A percentile compares a stretch with the other conserved stretches of the same genome.
Evolutionary conservation across 164 flowering plant genomes (phyloP).

Genomic region (Vitis riparia): DNA sequence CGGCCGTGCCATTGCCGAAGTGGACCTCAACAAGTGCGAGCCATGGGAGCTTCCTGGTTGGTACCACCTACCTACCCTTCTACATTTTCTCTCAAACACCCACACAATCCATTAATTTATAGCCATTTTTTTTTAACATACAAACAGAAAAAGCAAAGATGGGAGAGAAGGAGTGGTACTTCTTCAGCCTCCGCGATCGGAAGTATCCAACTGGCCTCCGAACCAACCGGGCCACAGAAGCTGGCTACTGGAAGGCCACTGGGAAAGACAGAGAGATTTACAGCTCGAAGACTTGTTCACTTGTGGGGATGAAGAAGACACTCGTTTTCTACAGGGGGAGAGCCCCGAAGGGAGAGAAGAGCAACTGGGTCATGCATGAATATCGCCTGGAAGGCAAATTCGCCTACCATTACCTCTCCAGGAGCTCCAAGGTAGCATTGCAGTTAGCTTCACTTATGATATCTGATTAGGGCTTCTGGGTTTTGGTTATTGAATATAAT

Average conservation of each 20-base stretch:
- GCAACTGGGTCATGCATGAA: conserved; percentile 99
- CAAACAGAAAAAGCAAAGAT: conserved; percentile 81
- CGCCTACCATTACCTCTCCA: conserved; percentile 79
- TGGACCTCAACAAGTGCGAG: conserved; percentile 96
- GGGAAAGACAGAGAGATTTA: conserved; percentile 95
- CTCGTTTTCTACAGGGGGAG: conserved; percentile 90
- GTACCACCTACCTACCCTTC: too few species aligned
- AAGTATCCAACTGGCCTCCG: conserved; percentile 93
- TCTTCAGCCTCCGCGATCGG: conserved; percentile 78
- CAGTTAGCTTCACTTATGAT: neutral
- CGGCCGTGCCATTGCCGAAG: conserved; percentile 88
- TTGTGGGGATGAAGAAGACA: conserved; percentile 99
- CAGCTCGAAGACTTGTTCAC: conserved; percentile 66
- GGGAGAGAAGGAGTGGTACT: conserved; percentile 98
- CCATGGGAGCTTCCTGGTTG: conserved; percentile 97
- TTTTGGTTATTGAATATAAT: too few species aligned
- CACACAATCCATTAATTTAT: neutral
- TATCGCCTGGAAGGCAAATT: conserved; percentile 97
- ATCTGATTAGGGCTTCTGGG: too few species aligned
- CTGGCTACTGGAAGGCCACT: conserved; percentile 99
- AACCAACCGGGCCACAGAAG: conserved; percentile 89
- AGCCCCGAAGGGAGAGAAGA: conserved; percentile 97
- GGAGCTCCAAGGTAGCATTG: conserved; percentile 64
- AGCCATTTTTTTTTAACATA: neutral
- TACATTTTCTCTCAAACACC: neutral